phyloP scores from a whole-genome alignment of 129 eudicot species.

The Centaurea solstitialis region DNA sequence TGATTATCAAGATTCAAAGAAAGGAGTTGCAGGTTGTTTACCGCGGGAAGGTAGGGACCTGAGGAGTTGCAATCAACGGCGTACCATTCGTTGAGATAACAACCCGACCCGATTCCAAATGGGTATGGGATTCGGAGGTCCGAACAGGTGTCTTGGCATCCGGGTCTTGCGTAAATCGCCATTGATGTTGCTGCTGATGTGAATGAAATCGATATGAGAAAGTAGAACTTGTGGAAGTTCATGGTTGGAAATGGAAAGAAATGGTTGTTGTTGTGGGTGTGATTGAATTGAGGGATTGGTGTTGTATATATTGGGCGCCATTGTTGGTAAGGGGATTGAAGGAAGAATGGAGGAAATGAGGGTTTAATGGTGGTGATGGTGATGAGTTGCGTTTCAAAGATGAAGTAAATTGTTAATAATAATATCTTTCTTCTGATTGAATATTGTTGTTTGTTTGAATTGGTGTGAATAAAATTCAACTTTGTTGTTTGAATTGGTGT shows the following conservation, averaged over 20 bases:
- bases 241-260: neutral
- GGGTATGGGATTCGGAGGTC: slow-evolving; percentile 16
- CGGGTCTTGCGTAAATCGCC: slow-evolving; percentile 26
- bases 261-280: neutral
- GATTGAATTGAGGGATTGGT: neutral
- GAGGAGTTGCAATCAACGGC: slow-evolving; percentile 25
- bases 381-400: slow-evolving; percentile 22
- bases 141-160: slow-evolving; percentile 27
- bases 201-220: neutral
- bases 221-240: neutral
- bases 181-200: neutral
- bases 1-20: slow-evolving; percentile 19
- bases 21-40: slow-evolving; percentile 23
- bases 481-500: neutral
- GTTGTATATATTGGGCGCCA: neutral
- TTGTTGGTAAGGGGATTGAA: no score
- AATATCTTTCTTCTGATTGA: no score
- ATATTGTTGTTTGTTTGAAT: slow-evolving; percentile 10
- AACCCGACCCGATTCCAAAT: slow-evolving; percentile 23
- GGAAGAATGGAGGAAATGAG: neutral
- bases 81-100: slow-evolving; percentile 24
- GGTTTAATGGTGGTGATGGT: neutral
- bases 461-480: neutral
- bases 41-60: slow-evolving; percentile 21
- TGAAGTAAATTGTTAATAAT: neutral